Conservation (phyloP, 129 eudicot genomes). For the Helichrysum umbraculigerum region DNA sequence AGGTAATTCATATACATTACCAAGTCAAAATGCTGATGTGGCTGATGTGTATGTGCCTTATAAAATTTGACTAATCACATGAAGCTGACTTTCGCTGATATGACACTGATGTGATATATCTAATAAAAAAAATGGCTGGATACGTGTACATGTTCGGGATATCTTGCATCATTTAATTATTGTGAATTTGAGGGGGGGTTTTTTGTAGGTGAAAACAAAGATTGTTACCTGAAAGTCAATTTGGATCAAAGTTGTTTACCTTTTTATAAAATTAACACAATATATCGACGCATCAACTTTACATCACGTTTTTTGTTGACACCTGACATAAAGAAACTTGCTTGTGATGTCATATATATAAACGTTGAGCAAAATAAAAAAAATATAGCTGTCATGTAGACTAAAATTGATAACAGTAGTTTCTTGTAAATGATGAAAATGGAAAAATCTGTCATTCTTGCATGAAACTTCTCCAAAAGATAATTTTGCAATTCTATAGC, state of each 20-base stretch:
- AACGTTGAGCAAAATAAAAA: too few relatives aligned
- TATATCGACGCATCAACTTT: too few relatives aligned
- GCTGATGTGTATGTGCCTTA: not conserved
- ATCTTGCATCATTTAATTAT: not conserved
- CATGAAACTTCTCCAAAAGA: not conserved
- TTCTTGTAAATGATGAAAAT: not conserved
- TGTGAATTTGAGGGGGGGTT: not conserved
- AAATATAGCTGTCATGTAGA: not conserved
- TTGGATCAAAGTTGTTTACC: not conserved
- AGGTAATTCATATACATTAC: not conserved
- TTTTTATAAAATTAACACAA: too few relatives aligned
- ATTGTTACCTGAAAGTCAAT: not conserved
- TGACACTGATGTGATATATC: not conserved
- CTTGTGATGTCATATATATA: too few relatives aligned
- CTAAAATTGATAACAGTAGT: not conserved
- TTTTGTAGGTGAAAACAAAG: too few relatives aligned
- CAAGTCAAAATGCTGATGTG: not conserved
- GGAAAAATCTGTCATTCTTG: slow-evolving; percentile 2
- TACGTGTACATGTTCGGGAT: not conserved
- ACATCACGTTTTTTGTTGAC: too few relatives aligned
- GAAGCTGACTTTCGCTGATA: not conserved
- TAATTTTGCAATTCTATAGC: not conserved
- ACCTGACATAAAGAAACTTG: too few relatives aligned
- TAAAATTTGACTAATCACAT: not conserved
- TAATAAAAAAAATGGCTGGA: not conserved